Percentiles rank a stretch among this genome's conserved stretches.
Conservation (phyloP, 2,329 filamentous ascomycete genomes). For the Aspergillus novoparasiticus region DNA sequence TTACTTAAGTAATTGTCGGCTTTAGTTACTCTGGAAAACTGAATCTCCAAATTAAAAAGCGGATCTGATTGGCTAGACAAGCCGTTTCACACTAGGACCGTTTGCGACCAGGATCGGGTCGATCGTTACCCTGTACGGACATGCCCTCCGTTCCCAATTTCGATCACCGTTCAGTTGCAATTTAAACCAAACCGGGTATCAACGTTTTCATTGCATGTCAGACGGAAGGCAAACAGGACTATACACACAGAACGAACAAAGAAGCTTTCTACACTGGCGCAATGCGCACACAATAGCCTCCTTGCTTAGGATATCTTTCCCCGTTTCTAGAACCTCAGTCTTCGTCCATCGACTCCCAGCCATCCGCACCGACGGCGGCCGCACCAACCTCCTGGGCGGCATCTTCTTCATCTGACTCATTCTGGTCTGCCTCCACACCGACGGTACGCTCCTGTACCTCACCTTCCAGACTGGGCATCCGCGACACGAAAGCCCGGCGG, state of each 20-base stretch:
- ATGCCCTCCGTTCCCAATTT: background rate
- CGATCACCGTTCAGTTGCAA: background rate
- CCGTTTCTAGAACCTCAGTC: slow-evolving; percentile 34
- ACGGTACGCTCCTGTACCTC: slow-evolving; percentile 75
- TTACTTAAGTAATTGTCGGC: background rate
- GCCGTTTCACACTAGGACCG: background rate
- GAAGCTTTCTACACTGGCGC: background rate
- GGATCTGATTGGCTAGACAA: background rate
- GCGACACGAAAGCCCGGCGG: slow-evolving; percentile 77
- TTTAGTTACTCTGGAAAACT: background rate
- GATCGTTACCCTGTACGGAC: background rate
- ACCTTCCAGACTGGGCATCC: slow-evolving; percentile 62
- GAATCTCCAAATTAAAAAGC: background rate
- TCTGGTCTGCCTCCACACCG: slow-evolving; percentile 66
- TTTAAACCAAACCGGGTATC: slow-evolving; percentile 20
- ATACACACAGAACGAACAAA: background rate
- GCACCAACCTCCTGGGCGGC: slow-evolving; percentile 55
- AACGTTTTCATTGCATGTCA: slow-evolving; percentile 22
- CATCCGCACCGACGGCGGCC: slow-evolving; percentile 52
- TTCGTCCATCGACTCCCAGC: slow-evolving; percentile 60
- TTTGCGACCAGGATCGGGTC: background rate
- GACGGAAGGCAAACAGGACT: slow-evolving; percentile 1
- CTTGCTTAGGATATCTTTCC: background rate
- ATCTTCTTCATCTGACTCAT: slow-evolving; percentile 68
- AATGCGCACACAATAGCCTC: background rate